Evolutionary conservation across 139 green algal genomes (phyloP).

Genomic region (Ettlia oleoabundans): DNA sequence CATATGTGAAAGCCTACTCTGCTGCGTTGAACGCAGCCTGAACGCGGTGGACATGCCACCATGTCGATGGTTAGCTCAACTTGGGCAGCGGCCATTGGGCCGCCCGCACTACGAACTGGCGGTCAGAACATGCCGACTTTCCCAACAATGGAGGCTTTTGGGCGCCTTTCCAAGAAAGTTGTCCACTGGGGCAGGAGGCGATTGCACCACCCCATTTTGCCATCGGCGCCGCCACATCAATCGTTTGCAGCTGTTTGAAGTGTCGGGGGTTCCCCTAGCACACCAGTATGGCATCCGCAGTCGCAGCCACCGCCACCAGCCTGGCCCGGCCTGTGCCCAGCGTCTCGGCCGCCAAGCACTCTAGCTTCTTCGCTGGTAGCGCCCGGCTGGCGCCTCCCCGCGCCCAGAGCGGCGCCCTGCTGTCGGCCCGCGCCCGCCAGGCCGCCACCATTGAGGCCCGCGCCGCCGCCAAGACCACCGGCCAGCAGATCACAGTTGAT

Average conservation of each 20-base stretch:
- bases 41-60: too few relatives aligned
- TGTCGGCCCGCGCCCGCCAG: conserved; percentile 8
- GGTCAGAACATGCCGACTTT: neutral
- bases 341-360: neutral
- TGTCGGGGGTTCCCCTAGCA: too few relatives aligned
- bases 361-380: conserved; percentile 7
- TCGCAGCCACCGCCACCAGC: neutral
- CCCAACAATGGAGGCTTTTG: neutral
- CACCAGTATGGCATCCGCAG: too few relatives aligned
- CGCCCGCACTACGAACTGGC: too few relatives aligned
- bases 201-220: neutral
- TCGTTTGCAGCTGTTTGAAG: too few relatives aligned
- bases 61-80: too few relatives aligned
- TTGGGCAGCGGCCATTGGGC: too few relatives aligned
- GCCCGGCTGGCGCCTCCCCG: neutral
- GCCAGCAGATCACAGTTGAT: conserved; percentile 70
- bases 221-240: neutral
- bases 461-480: conserved; percentile 14
- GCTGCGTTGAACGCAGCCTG: too few relatives aligned
- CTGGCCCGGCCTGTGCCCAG: neutral
- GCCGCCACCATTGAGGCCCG: conserved; percentile 20
- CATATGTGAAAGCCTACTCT: too few relatives aligned
- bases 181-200: neutral
- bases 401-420: neutral
- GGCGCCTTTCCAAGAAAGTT: neutral